A percentile compares a stretch with the other conserved stretches of the same genome.
Evolutionary conservation across 495 filamentous ascomycete genomes (phyloP).

Genomic region (Neurospora discreta): DNA sequence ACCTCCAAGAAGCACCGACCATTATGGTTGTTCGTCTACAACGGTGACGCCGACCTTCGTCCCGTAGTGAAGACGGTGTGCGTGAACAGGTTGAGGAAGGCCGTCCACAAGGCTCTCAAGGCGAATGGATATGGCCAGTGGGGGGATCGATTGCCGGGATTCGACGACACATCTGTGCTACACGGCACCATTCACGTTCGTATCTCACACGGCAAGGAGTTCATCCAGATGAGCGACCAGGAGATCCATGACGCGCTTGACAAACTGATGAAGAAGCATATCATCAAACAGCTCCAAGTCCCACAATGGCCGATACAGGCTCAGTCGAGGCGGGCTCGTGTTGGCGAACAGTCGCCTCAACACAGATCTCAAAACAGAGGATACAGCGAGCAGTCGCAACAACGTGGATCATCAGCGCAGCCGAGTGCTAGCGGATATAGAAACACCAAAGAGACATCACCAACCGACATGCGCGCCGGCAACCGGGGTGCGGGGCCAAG

Average conservation of each 20-base stretch:
- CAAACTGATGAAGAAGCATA: not conserved
- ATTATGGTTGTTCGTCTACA: conserved; percentile 41
- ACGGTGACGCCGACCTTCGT: conserved; percentile 17
- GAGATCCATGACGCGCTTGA: not conserved
- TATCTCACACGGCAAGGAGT: conserved; percentile 9
- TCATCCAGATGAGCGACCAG: conserved; percentile 1
- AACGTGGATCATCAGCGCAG: not conserved
- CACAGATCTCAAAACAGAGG: not conserved
- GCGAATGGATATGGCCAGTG: conserved; percentile 43
- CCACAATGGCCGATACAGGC: not conserved
- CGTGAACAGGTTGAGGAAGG: conserved; percentile 37
- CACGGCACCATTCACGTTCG: conserved; percentile 20
- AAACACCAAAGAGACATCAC: not conserved
- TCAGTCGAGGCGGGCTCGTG: not conserved
- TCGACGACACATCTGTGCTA: conserved; percentile 1
- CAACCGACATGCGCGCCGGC: not conserved
- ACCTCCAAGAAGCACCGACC: conserved; percentile 19
- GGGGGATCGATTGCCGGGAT: conserved; percentile 26
- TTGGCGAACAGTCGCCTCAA: not conserved
- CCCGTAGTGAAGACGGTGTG: conserved; percentile 44
- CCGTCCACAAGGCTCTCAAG: conserved; percentile 44
- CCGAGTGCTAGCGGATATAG: not conserved
- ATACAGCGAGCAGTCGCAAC: not conserved
- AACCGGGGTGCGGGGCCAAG: not conserved
- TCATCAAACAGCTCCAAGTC: not conserved